phyloP scores from a whole-genome alignment of 148 eudicot genomes.

The Diospyros kaki region DNA sequence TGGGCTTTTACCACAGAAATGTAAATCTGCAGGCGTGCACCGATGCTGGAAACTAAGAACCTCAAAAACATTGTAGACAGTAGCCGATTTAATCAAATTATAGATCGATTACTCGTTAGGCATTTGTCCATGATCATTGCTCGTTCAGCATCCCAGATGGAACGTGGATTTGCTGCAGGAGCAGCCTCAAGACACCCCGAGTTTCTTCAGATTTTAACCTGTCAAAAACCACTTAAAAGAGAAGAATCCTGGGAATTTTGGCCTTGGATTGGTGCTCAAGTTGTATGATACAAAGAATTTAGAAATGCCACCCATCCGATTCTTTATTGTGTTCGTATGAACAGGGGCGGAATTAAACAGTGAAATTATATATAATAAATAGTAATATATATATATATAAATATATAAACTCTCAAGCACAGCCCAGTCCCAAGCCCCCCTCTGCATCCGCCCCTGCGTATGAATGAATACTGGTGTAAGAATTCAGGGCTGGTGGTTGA shows the following conservation, averaged over 20 bases:
- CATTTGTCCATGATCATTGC: not conserved
- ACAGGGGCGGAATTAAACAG: no score
- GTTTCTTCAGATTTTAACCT: not conserved
- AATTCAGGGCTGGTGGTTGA: no score
- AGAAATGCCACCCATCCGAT: not conserved
- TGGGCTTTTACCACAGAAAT: slow-evolving; percentile 1
- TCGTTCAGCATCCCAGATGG: not conserved
- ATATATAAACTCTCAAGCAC: no score
- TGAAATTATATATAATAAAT: no score
- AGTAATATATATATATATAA: no score
- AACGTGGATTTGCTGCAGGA: not conserved
- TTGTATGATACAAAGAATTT: not conserved
- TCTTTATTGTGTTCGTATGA: not conserved
- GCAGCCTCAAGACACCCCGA: not conserved
- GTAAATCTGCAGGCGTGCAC: not conserved
- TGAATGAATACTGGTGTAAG: no score
- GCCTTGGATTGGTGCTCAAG: not conserved
- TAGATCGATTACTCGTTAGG: not conserved
- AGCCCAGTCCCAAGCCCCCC: no score
- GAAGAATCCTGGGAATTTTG: not conserved
- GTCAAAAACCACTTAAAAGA: not conserved
- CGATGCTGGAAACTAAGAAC: not conserved
- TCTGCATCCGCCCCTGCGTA: no score
- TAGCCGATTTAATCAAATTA: slow-evolving; percentile 3
- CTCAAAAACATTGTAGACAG: not conserved